Conservation (phyloP, 495 filamentous ascomycete species). For the Schizothecium vesticola region DNA sequence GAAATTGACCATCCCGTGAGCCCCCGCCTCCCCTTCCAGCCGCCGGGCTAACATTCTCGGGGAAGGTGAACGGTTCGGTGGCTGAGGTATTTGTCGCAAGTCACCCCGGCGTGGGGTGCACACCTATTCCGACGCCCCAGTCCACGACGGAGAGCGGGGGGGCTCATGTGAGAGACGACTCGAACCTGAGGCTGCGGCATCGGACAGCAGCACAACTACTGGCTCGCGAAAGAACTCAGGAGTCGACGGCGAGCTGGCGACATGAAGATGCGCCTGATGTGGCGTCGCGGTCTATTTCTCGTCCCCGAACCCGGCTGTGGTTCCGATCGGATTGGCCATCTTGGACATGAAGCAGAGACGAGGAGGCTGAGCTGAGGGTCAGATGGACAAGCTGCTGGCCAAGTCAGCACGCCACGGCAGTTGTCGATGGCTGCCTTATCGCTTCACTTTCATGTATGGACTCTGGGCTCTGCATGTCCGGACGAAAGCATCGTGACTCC, state of each 20-base stretch:
- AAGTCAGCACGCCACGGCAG: conserved; percentile 4
- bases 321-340: background rate
- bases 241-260: background rate
- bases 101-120: background rate
- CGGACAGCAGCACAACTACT: background rate
- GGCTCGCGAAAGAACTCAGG: background rate
- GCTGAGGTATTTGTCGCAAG: background rate
- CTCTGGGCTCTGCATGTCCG: background rate
- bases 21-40: background rate
- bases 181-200: background rate
- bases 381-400: conserved; percentile 8
- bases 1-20: conserved; percentile 2
- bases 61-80: conserved; percentile 6
- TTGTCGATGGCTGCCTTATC: conserved; percentile 7
- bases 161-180: background rate
- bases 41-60: conserved; percentile 9
- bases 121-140: background rate
- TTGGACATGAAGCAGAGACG: conserved; percentile 3
- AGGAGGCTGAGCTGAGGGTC: conserved; percentile 16
- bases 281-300: background rate
- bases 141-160: background rate
- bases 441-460: background rate
- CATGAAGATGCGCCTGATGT: background rate
- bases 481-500: background rate
- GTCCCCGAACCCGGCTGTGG: background rate